Conservation (phyloP, 257 asterid species). For the Sherardia arvensis region DNA sequence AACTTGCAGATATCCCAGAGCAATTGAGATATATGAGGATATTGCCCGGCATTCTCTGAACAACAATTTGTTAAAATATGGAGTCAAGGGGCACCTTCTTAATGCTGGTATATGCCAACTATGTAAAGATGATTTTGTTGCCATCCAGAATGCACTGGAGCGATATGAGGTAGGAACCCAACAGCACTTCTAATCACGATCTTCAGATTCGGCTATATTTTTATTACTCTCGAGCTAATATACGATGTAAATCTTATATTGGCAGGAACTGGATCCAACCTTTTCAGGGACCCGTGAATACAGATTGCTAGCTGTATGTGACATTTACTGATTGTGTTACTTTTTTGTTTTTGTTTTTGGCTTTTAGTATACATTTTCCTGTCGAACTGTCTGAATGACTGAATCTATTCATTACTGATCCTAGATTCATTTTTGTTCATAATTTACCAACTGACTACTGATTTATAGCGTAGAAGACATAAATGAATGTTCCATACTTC, state of each 20-base stretch:
- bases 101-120: constrained; percentile 99
- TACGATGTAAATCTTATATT: constrained; percentile 9
- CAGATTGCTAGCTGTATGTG: constrained; percentile 66
- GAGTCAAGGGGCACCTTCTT: constrained; percentile 96
- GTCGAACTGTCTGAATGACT: no score
- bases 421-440: neutral
- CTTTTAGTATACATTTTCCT: neutral
- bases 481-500: neutral
- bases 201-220: neutral
- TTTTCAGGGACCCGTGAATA: constrained; percentile 90
- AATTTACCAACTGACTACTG: neutral
- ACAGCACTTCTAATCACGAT: neutral
- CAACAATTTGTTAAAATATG: constrained; percentile 88
- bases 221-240: constrained; percentile 1
- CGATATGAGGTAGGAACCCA: constrained; percentile 59
- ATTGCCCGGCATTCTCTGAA: constrained; percentile 77
- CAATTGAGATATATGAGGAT: constrained; percentile 86
- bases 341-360: constrained; percentile 3
- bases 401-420: neutral
- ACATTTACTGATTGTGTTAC: neutral
- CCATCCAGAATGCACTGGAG: constrained; percentile 82
- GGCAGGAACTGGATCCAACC: constrained; percentile 93
- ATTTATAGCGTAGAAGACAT: neutral
- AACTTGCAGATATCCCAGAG: constrained; percentile 63
- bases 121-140: constrained; percentile 88